Conservation (phyloP, 345 rosid genomes). For the Cochlearia excelsa region DNA sequence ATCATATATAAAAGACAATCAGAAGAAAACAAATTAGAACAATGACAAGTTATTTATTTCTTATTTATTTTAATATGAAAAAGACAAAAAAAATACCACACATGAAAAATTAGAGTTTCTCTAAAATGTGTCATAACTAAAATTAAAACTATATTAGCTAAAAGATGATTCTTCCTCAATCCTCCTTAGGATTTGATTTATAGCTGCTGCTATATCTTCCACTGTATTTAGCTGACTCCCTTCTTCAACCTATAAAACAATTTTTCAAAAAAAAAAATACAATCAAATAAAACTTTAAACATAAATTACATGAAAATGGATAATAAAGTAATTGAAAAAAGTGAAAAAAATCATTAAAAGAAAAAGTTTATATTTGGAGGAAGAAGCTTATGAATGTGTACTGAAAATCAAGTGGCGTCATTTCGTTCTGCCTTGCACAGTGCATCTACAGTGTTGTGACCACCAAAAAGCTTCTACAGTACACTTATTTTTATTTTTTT, state of each 20-base stretch:
- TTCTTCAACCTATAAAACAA: constrained; percentile 61
- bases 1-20: constrained; percentile 6
- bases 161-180: constrained; percentile 59
- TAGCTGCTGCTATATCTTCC: constrained; percentile 81
- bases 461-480: constrained; percentile 29
- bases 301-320: constrained; percentile 6
- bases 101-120: constrained; percentile 28
- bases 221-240: constrained; percentile 72
- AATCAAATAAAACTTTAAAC: neutral
- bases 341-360: neutral
- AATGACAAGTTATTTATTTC: neutral
- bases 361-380: constrained; percentile 28
- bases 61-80: constrained; percentile 21
- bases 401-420: constrained; percentile 37
- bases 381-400: constrained; percentile 33
- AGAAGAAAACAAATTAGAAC: neutral
- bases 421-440: constrained; percentile 38
- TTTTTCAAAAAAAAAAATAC: neutral
- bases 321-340: constrained; percentile 14
- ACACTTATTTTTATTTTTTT: neutral
- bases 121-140: constrained; percentile 27
- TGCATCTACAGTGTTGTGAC: constrained; percentile 34
- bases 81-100: constrained; percentile 18
- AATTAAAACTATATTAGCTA: constrained; percentile 27
- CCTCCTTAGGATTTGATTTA: constrained; percentile 58